Evolutionary conservation across 2,329 filamentous ascomycete species (phyloP), one percentile per base, ranked within the genome.

Genomic region (Didymella pomorum): DNA sequence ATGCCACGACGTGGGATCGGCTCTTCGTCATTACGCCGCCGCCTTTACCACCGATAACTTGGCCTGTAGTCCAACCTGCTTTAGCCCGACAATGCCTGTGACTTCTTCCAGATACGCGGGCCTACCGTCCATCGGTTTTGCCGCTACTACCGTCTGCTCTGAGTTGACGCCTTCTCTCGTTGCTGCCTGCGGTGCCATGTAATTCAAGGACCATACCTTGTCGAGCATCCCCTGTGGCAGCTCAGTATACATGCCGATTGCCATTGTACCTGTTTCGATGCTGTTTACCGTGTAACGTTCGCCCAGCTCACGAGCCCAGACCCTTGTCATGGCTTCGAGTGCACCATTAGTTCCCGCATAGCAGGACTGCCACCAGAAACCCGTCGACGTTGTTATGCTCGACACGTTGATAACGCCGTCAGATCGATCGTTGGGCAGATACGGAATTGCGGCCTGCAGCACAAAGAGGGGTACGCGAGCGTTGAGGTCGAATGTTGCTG

Each of bases 21-120:
- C 57, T 49, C 46, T 60, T 64, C 8, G 57, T 80, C 77, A 87
- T 85, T 60, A 81, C 83, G 83, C 91, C 86, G 2, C 90, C 90
- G 0, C 90, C 90, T 71, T 93, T 93, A 5, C 89, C 88, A 77
- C 87, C 89, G 4, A 93, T 84, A 23, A 92, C 87, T 73, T 88
- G 88, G 1, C 90, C 90, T 0, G 90, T 93, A 72, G 86, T 87
- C 89, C 89, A 93, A 12, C 80, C 83, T 18, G 84, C 83, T 71
- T 93, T 90, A 10, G 91, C 1, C 84, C 88, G 16, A 92, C 87
- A 14, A 91, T 84, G 0, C 89, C 90, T 0, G 89, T 89, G 71
- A 92, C 82, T 78, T 92, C 90, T 29, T 80, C 77, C 20, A 86
- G 82, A 71, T 89, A 90, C 2, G 82, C 89, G 3, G 80, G 61